Percentiles rank a stretch among this genome's conserved stretches.
Conservation (phyloP, 352 stramenopile species). For the Pythium guiyangense region DNA sequence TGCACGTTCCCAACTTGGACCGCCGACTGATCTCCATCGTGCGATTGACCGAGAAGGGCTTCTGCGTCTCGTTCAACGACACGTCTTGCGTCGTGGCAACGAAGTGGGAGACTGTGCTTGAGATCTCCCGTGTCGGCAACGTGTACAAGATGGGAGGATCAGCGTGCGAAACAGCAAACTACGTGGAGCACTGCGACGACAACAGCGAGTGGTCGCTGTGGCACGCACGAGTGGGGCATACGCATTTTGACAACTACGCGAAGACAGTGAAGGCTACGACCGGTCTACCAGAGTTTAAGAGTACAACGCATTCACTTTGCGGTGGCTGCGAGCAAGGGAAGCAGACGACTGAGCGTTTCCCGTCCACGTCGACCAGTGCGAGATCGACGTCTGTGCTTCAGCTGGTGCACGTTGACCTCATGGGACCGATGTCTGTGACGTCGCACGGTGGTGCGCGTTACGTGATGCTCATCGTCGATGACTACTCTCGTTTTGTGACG, state of each 20-base stretch:
- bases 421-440: neutral
- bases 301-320: no score
- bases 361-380: neutral
- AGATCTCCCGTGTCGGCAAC: neutral
- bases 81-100: neutral
- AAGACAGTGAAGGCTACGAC: neutral
- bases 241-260: no score
- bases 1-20: neutral
- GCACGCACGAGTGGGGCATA: no score
- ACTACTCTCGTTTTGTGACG: neutral
- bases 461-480: neutral
- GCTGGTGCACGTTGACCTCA: neutral
- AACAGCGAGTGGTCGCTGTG: no score
- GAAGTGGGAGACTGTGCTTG: neutral
- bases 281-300: no score
- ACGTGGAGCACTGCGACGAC: no score
- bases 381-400: neutral
- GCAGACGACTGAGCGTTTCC: neutral
- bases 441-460: neutral
- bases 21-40: neutral
- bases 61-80: neutral
- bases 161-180: no score
- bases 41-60: neutral
- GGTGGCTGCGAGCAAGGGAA: no score
- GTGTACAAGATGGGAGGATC: neutral